Conservation (phyloP, 495 filamentous ascomycete genomes). For the Aspergillus cristatus region DNA sequence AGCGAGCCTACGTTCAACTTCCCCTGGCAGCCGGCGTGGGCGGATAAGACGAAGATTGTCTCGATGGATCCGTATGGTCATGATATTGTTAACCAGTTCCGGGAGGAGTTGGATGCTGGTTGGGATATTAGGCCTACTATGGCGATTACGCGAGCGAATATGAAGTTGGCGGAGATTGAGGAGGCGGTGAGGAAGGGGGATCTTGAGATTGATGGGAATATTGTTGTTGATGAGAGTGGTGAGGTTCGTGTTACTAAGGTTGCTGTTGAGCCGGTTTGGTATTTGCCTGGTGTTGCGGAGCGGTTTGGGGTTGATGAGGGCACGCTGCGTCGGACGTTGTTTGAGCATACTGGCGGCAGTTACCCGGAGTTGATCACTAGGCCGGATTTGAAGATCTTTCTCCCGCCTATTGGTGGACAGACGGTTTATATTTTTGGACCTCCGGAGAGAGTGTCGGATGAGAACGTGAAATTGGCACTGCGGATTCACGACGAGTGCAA, state of each 20-base stretch:
- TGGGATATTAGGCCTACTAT: slow-evolving; percentile 95
- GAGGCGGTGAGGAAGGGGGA: slow-evolving; percentile 72
- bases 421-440: slow-evolving; percentile 98
- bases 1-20: slow-evolving; percentile 84
- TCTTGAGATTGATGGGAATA: slow-evolving; percentile 79
- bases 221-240: slow-evolving; percentile 72
- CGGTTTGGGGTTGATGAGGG: slow-evolving; percentile 93
- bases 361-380: slow-evolving; percentile 91
- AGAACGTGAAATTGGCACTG: slow-evolving; percentile 72
- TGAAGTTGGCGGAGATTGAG: slow-evolving; percentile 91
- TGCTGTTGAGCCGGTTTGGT: slow-evolving; percentile 93
- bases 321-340: slow-evolving; percentile 72
- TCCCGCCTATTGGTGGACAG: slow-evolving; percentile 91
- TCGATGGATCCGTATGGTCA: slow-evolving; percentile 96
- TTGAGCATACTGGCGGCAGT: slow-evolving; percentile 90
- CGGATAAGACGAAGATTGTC: slow-evolving; percentile 88
- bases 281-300: slow-evolving; percentile 89
- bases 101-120: slow-evolving; percentile 45
- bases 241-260: slow-evolving; percentile 96
- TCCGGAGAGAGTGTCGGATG: slow-evolving; percentile 83
- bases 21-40: slow-evolving; percentile 83
- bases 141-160: slow-evolving; percentile 89
- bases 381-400: slow-evolving; percentile 87
- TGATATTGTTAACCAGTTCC: slow-evolving; percentile 42
- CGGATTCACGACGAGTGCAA: slow-evolving; percentile 98